Evolutionary conservation across 163 green algal species (phyloP), one percentile per base, ranked within the genome.

Genomic region (Volvox carteri): DNA sequence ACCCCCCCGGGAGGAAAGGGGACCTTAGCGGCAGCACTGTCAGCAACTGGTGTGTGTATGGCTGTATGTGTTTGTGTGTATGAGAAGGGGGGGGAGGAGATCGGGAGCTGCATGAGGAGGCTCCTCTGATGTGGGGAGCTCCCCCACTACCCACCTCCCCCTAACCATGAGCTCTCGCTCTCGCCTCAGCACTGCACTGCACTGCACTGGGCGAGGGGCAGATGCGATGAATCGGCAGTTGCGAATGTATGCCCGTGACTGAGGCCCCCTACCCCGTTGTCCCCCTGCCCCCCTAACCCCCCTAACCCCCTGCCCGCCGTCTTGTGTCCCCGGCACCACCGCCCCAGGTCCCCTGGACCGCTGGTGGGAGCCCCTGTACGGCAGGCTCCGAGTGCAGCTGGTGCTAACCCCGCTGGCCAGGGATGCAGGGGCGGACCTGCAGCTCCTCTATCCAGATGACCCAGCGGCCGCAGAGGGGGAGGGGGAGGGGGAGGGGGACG

Each of bases 351-450:
- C 75, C 2, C 8, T 93, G n/a, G 52, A 88, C 33, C 62, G 81
- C 9, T 91, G 80, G 86, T 93, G 90, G 90, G 50, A 85, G 58
- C 76, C 90, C 6, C 62, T 86, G 21, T 90, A 92, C 65, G 78
- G 70, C 88, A 60, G 85, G 9, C 72, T 92, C 30, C 86, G 91
- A 1, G 87, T 93, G 5, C 85, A 88, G 50, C 77, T 93, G 5
- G 75, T 39, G 0, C 85, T 93, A 7, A 92, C 87, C 2, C 92
- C 92, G 1, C 39, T 86, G 30, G 37, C 72, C 44, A 50, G 70
- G 1, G 93, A 95, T 54, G 93, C 91, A 0, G 93, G 93, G 0
- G 93, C 93, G 18, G 93, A 95, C 70, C 65, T 91, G 18, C 67
- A 56, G 19, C 78, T 94, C 44, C 67, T 87, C 0, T 94, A 94